Conservation (phyloP, 441 rosid genomes). For the Erodium moschatum region DNA sequence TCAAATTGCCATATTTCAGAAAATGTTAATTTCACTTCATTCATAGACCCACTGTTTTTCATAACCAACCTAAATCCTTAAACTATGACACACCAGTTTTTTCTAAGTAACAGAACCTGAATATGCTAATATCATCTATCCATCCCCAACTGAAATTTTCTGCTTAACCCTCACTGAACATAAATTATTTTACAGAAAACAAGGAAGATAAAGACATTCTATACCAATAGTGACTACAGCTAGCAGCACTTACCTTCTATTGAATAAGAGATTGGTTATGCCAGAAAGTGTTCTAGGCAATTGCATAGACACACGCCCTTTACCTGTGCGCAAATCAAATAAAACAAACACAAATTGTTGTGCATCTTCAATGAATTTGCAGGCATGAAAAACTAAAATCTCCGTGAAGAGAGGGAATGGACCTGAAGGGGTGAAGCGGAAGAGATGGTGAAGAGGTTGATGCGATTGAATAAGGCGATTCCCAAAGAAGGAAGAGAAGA, state of each 20-base stretch:
- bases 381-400: neutral
- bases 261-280: slow-evolving; percentile 54
- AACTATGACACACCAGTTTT: too few species aligned
- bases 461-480: slow-evolving; percentile 38
- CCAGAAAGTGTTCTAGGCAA: slow-evolving; percentile 52
- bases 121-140: too few species aligned
- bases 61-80: too few species aligned
- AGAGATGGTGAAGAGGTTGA: slow-evolving; percentile 38
- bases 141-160: too few species aligned
- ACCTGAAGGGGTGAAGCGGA: slow-evolving; percentile 24
- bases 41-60: neutral
- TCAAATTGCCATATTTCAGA: too few species aligned
- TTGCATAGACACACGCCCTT: slow-evolving; percentile 53
- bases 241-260: slow-evolving; percentile 43
- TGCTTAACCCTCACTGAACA: too few species aligned
- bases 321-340: slow-evolving; percentile 31
- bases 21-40: too few species aligned
- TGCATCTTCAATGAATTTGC: neutral
- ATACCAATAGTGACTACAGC: neutral
- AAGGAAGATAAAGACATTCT: neutral
- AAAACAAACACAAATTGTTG: neutral
- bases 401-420: neutral
- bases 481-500: slow-evolving; percentile 53
- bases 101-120: too few species aligned
- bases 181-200: too few species aligned